Conservation (phyloP, 139 green algal genomes). For the Volvox reticuliferus region DNA sequence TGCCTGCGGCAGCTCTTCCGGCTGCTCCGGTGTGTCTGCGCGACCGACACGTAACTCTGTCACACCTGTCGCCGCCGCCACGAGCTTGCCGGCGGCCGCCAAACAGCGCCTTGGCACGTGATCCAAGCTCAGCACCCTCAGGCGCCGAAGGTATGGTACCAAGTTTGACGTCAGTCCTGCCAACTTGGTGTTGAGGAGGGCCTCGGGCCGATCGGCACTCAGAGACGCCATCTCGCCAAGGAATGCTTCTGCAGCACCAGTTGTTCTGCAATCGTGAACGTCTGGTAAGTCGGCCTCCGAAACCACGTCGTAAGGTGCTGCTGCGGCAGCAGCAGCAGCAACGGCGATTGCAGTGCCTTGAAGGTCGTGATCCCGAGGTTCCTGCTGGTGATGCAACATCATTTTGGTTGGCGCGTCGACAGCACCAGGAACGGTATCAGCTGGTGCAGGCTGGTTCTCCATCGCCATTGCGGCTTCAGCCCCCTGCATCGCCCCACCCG, state of each 20-base stretch:
- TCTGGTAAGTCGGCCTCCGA: no score
- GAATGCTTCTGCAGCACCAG: no score
- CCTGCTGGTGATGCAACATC: no score
- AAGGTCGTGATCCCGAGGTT: no score
- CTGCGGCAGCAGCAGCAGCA: background rate
- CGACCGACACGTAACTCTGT: slow-evolving; percentile 19
- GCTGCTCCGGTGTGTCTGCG: background rate
- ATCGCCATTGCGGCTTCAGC: no score
- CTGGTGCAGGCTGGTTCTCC: no score
- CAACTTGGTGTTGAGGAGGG: background rate
- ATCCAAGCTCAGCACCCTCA: background rate
- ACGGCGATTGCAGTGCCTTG: background rate
- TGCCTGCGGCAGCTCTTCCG: background rate
- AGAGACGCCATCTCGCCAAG: no score
- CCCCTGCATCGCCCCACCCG: no score
- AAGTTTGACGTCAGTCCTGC: background rate
- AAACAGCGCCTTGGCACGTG: slow-evolving; percentile 24
- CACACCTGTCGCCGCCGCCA: background rate
- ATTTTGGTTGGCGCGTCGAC: no score
- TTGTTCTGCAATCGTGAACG: no score
- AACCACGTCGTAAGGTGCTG: no score
- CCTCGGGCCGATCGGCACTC: background rate
- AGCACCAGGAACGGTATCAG: no score
- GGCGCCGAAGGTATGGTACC: background rate
- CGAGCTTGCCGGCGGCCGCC: slow-evolving; percentile 3